Evolutionary conservation across 345 rosid genomes (phyloP).

Genomic region (Acer campestre): DNA sequence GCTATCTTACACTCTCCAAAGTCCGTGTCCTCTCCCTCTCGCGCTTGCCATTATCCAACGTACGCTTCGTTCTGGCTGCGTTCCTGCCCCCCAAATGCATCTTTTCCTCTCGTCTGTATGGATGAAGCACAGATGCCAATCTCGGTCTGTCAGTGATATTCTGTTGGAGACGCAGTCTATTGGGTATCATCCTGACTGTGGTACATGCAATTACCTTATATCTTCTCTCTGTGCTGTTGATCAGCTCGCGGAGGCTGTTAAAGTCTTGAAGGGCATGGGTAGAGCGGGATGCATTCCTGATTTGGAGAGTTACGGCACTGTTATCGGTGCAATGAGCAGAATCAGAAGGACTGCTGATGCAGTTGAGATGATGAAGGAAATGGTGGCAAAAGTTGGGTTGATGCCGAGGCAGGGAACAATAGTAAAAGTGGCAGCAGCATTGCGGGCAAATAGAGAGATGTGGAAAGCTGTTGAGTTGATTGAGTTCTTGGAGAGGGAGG

Average conservation of each 20-base stretch:
- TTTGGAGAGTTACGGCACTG: constrained; percentile 60
- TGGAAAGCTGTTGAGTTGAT: constrained; percentile 69
- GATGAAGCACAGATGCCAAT: constrained; percentile 41
- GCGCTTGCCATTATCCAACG: constrained; percentile 70
- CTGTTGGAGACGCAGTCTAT: constrained; percentile 59
- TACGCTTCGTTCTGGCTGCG: constrained; percentile 74
- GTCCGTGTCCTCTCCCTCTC: constrained; percentile 59
- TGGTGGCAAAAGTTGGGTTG: constrained; percentile 70
- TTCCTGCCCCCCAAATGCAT: constrained; percentile 60
- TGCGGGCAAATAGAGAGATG: constrained; percentile 66
- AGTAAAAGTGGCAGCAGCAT: constrained; percentile 55
- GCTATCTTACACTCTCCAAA: constrained; percentile 69
- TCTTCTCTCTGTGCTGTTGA: constrained; percentile 75
- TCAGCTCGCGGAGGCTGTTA: constrained; percentile 62
- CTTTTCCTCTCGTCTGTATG: constrained; percentile 67
- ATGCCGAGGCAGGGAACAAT: constrained; percentile 64
- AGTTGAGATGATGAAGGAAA: constrained; percentile 59
- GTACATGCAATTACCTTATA: constrained; percentile 65
- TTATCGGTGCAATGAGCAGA: constrained; percentile 54
- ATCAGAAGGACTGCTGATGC: constrained; percentile 60
- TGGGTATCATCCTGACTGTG: constrained; percentile 70
- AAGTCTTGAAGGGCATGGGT: constrained; percentile 62
- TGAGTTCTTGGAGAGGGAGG: constrained; percentile 66
- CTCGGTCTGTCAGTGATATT: constrained; percentile 42
- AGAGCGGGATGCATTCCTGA: constrained; percentile 70